Evolutionary conservation across 2,329 filamentous ascomycete species (phyloP).

Genomic region (Purpureocillium takamizusanense): DNA sequence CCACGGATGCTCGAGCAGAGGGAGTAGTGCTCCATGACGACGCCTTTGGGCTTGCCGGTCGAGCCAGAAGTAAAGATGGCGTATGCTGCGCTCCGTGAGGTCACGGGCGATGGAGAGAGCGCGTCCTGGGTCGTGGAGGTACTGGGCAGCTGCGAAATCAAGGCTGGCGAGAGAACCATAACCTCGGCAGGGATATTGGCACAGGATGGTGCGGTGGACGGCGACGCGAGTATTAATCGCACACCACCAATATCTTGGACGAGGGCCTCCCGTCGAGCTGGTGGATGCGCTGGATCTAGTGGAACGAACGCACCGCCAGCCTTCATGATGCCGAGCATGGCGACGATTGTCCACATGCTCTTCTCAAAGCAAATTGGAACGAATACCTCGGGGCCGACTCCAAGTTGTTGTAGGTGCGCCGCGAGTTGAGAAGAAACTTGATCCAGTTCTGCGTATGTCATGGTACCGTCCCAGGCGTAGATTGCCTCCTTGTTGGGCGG

Average conservation of each 20-base stretch:
- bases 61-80: slow-evolving; percentile 18
- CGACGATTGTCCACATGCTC: slow-evolving; percentile 10
- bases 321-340: slow-evolving; percentile 15
- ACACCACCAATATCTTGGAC: slow-evolving; percentile 4
- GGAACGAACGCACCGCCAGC: slow-evolving; percentile 15
- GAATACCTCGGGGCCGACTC: not conserved
- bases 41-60: slow-evolving; percentile 18
- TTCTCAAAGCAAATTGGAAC: slow-evolving; percentile 8
- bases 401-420: not conserved
- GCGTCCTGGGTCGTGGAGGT: not conserved
- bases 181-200: not conserved
- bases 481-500: slow-evolving; percentile 1
- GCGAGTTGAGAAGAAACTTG: not conserved
- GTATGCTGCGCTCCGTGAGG: slow-evolving; percentile 9
- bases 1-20: slow-evolving; percentile 41
- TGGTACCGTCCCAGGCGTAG: slow-evolving; percentile 3
- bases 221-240: slow-evolving; percentile 4
- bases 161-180: not conserved
- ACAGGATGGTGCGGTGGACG: not conserved
- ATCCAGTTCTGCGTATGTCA: slow-evolving; percentile 6
- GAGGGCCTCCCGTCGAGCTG: slow-evolving; percentile 3
- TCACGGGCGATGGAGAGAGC: not conserved
- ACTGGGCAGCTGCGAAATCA: not conserved
- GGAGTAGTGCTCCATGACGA: slow-evolving; percentile 33
- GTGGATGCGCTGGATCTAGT: slow-evolving; percentile 14